Conservation (phyloP, 2,329 filamentous ascomycete genomes). For the Zopfia rhizophila region DNA sequence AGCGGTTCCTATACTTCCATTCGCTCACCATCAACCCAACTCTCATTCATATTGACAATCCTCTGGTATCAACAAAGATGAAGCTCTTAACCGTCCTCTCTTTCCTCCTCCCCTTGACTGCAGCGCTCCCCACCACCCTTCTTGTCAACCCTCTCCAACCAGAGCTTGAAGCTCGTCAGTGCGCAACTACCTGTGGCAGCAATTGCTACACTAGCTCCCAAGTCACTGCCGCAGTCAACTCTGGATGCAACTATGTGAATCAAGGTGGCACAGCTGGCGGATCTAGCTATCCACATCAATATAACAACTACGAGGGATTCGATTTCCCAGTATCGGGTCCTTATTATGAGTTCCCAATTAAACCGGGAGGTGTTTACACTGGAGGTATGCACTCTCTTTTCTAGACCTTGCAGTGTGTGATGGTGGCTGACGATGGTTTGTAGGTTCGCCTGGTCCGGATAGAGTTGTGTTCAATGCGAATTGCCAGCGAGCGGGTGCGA, state of each 20-base stretch:
- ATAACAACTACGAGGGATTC: slow-evolving; percentile 72
- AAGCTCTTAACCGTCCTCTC: slow-evolving; percentile 27
- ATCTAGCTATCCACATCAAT: slow-evolving; percentile 67
- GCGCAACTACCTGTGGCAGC: slow-evolving; percentile 65
- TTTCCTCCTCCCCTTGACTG: slow-evolving; percentile 19
- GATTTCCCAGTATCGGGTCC: slow-evolving; percentile 66
- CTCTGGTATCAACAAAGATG: background rate
- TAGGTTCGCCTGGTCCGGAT: slow-evolving; percentile 72
- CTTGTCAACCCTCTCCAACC: slow-evolving; percentile 18
- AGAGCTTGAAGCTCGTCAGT: slow-evolving; percentile 51
- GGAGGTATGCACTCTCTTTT: slow-evolving; percentile 58
- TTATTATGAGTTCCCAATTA: slow-evolving; percentile 72
- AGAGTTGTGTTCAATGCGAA: slow-evolving; percentile 70
- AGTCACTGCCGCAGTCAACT: slow-evolving; percentile 61
- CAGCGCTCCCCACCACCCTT: slow-evolving; percentile 32
- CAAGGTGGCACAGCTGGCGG: slow-evolving; percentile 50
- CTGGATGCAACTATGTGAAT: slow-evolving; percentile 63
- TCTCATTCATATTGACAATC: slow-evolving; percentile 9
- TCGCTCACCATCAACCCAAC: slow-evolving; percentile 8
- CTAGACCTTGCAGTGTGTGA: background rate
- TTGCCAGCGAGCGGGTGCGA: slow-evolving; percentile 69
- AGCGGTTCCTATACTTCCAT: slow-evolving; percentile 12
- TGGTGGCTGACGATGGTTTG: background rate
- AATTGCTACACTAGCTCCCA: slow-evolving; percentile 62
- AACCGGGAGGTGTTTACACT: slow-evolving; percentile 62